phyloP scores from a whole-genome alignment of 139 green algal genomes.

The Penium margaritaceum region DNA sequence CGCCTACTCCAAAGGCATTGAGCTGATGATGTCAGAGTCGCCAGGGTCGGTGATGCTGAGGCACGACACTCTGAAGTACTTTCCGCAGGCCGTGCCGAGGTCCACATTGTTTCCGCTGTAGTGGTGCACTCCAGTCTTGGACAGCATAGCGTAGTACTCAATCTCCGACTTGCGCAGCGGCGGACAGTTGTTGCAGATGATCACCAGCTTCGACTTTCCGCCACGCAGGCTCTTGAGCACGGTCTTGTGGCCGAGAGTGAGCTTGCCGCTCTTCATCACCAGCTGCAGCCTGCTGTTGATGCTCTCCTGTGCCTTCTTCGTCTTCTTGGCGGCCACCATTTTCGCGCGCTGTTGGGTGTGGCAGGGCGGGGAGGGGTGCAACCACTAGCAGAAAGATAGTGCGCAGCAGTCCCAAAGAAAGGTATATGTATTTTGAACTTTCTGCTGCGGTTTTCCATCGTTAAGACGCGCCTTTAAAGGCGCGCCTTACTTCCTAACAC shows the following conservation, averaged over 20 bases:
- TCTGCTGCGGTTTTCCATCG: no score
- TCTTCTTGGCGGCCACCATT: no score
- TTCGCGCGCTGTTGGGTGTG: no score
- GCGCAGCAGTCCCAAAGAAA: no score
- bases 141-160: conserved; percentile 99
- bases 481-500: no score
- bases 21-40: conserved; percentile 25
- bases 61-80: conserved; percentile 83
- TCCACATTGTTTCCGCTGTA: conserved; percentile 99
- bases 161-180: conserved; percentile 92
- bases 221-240: conserved; percentile 88
- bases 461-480: no score
- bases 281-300: conserved; percentile 92
- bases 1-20: no score
- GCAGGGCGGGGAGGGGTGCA: no score
- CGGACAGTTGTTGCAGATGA: conserved; percentile 95
- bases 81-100: conserved; percentile 94
- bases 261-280: conserved; percentile 99
- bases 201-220: conserved; percentile 95
- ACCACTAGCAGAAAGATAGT: no score
- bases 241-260: conserved; percentile 97
- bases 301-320: conserved; percentile 89
- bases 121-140: conserved; percentile 96
- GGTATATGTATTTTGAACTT: no score
- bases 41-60: conserved; percentile 89